phyloP scores from a whole-genome alignment of 1,284 basidiomycete genomes.

The Albatrellus sp. region DNA sequence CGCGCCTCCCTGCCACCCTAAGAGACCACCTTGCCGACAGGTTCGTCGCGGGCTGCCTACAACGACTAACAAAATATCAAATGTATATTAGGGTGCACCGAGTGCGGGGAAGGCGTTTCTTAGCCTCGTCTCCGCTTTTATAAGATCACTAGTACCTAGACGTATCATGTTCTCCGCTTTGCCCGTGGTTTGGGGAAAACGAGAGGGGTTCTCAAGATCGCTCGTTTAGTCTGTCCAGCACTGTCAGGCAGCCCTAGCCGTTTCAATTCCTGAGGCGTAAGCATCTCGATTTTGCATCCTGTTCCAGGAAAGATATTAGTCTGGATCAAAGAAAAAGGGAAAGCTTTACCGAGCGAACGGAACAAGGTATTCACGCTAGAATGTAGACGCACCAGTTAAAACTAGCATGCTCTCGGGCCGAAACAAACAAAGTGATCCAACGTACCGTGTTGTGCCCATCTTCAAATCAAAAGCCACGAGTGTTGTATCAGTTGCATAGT shows the following conservation, averaged over 20 bases:
- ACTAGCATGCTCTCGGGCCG: background rate
- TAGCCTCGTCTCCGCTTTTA: too few species aligned
- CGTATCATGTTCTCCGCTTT: conserved; percentile 19
- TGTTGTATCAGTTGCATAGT: conserved; percentile 58
- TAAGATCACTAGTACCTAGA: background rate
- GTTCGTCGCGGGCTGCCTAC: too few species aligned
- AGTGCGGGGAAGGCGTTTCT: too few species aligned
- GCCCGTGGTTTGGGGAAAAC: conserved; percentile 59
- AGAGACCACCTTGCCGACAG: too few species aligned
- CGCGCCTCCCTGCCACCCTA: too few species aligned
- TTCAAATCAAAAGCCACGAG: conserved; percentile 63
- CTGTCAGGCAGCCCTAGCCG: conserved; percentile 51
- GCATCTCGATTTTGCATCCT: conserved; percentile 62
- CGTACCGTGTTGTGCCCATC: conserved; percentile 51
- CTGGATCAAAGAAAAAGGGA: background rate
- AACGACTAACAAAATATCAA: too few species aligned
- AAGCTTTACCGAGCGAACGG: conserved; percentile 19
- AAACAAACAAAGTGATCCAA: conserved; percentile 29
- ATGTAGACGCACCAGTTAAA: background rate
- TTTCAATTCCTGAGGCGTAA: conserved; percentile 52
- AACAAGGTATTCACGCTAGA: conserved; percentile 20
- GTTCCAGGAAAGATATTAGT: background rate
- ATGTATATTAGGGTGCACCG: too few species aligned
- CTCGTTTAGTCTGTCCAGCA: conserved; percentile 50
- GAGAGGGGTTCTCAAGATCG: conserved; percentile 62